Evolutionary conservation across 2,329 filamentous ascomycete genomes (phyloP).

Genomic region (Penicillium decumbens): DNA sequence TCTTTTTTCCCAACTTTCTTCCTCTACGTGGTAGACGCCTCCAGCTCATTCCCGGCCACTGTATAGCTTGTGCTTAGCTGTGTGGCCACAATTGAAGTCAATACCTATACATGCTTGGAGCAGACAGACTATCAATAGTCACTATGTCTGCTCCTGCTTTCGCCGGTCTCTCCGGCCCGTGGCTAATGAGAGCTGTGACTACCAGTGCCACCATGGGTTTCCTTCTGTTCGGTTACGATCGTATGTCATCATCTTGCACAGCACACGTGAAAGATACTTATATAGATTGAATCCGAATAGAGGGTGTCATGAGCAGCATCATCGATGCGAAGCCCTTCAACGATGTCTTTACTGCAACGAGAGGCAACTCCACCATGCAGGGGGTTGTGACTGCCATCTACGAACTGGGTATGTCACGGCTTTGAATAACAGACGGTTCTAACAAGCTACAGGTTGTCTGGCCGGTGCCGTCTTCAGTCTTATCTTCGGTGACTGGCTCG

Average conservation of each 20-base stretch:
- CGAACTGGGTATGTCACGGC: neutral
- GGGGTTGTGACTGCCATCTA: neutral
- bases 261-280: neutral
- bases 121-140: neutral
- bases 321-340: constrained; percentile 21
- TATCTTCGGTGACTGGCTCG: constrained; percentile 24
- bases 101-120: neutral
- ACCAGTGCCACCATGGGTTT: constrained; percentile 41
- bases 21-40: neutral
- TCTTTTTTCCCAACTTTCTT: neutral
- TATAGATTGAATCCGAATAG: neutral
- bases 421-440: neutral
- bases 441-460: constrained; percentile 27
- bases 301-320: constrained; percentile 26
- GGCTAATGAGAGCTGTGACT: constrained; percentile 1
- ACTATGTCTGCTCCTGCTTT: constrained; percentile 1
- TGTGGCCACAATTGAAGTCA: neutral
- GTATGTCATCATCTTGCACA: constrained; percentile 11
- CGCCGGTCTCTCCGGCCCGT: constrained; percentile 2
- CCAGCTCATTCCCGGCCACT: neutral
- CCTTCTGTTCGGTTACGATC: constrained; percentile 55
- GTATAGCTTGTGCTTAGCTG: neutral
- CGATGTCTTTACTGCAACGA: constrained; percentile 18
- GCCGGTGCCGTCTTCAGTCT: constrained; percentile 26
- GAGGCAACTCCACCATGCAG: constrained; percentile 41